Conservation (phyloP, 768 basidiomycete genomes). For the Suillus sp. region DNA sequence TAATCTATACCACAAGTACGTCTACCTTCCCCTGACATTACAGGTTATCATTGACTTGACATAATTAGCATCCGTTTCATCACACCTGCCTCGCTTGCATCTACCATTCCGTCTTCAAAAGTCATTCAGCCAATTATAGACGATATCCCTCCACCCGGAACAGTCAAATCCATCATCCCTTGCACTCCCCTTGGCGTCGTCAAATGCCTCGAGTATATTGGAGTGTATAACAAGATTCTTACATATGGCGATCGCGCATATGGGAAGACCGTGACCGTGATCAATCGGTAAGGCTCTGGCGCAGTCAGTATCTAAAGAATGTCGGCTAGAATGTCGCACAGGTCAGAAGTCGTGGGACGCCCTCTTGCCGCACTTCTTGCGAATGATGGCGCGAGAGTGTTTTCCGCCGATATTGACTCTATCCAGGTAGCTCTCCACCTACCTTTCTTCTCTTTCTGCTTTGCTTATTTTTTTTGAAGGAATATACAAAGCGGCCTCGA, state of each 20-base stretch:
- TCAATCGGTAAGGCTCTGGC: conserved; percentile 70
- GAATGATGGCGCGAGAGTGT: conserved; percentile 95
- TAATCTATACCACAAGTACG: conserved; percentile 93
- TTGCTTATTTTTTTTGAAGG: conserved; percentile 40
- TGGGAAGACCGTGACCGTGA: conserved; percentile 89
- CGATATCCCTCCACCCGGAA: conserved; percentile 76
- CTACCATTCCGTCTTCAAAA: conserved; percentile 40
- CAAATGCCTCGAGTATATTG: conserved; percentile 87
- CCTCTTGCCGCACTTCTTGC: conserved; percentile 94
- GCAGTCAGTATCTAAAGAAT: conserved; percentile 1
- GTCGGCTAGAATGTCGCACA: conserved; percentile 30
- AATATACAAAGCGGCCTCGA: conserved; percentile 91
- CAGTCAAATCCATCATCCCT: conserved; percentile 94
- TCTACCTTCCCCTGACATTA: neutral
- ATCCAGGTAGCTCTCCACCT: conserved; percentile 58
- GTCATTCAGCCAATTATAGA: conserved; percentile 37
- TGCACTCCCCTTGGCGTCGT: conserved; percentile 98
- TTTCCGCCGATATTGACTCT: conserved; percentile 94
- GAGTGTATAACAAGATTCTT: conserved; percentile 91
- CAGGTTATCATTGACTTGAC: neutral
- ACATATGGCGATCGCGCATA: conserved; percentile 95
- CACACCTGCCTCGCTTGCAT: conserved; percentile 68
- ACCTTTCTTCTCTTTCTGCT: neutral
- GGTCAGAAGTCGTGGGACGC: conserved; percentile 95
- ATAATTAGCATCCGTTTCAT: conserved; percentile 79